phyloP scores from a whole-genome alignment of 495 filamentous ascomycete genomes.

The Penicillium lagena region DNA sequence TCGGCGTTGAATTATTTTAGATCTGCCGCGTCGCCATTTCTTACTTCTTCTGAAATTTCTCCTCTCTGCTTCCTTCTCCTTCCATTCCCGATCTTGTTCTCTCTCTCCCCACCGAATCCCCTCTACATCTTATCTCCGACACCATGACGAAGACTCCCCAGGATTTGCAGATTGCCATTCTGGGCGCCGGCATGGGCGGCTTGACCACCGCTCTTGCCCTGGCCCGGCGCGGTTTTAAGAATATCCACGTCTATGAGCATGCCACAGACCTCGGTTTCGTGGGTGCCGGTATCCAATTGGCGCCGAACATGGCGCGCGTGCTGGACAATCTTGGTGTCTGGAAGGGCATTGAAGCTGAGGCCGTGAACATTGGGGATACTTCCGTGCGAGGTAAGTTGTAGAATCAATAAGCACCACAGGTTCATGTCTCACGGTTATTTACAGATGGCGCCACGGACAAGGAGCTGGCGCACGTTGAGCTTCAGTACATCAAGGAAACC shows the following conservation, averaged over 20 bases:
- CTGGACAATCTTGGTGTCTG: slow-evolving; percentile 64
- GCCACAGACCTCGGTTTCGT: slow-evolving; percentile 73
- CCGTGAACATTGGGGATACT: slow-evolving; percentile 47
- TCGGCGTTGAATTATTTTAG: not conserved
- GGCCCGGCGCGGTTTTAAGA: slow-evolving; percentile 64
- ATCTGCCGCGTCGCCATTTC: not conserved
- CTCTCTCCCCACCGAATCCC: not conserved
- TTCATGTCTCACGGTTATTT: not conserved
- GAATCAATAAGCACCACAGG: not conserved
- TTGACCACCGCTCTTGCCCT: slow-evolving; percentile 65
- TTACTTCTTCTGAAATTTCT: not conserved
- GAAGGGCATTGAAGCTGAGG: slow-evolving; percentile 59
- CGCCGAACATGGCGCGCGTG: slow-evolving; percentile 73
- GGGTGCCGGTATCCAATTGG: slow-evolving; percentile 76
- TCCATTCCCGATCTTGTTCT: not conserved
- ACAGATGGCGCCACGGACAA: slow-evolving; percentile 59
- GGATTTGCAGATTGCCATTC: slow-evolving; percentile 37
- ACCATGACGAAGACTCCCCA: slow-evolving; percentile 27
- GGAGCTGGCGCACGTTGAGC: slow-evolving; percentile 63
- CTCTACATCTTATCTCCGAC: slow-evolving; percentile 5
- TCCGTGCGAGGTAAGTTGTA: slow-evolving; percentile 41
- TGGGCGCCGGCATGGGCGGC: slow-evolving; percentile 66
- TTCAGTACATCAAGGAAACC: slow-evolving; percentile 57
- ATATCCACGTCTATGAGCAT: slow-evolving; percentile 67
- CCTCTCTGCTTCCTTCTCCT: not conserved